Percentiles rank a stretch among this genome's conserved stretches.
Evolutionary conservation across 164 flowering plant genomes (phyloP).

Genomic region (Tinospora cordifolia): DNA sequence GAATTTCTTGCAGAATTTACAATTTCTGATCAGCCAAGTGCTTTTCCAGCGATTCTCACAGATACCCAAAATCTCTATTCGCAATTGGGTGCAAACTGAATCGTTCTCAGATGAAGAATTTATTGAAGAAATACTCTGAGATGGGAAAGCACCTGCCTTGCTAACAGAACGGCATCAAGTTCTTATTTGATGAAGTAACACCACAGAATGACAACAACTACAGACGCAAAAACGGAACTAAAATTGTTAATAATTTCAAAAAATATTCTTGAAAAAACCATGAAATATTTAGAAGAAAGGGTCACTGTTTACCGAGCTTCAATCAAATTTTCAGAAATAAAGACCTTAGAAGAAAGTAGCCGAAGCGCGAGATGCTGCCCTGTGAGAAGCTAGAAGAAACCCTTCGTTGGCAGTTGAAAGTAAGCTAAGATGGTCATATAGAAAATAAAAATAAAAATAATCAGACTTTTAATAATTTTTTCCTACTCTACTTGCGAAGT

Average conservation of each 20-base stretch:
- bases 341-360: not conserved
- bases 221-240: not conserved
- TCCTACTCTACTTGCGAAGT: no score
- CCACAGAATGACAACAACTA: no score
- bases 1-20: not conserved
- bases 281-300: not conserved
- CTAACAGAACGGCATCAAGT: not conserved
- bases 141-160: not conserved
- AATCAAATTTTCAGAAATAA: not conserved
- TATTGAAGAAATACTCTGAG: not conserved
- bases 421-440: no score
- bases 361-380: not conserved
- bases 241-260: no score
- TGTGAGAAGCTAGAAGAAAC: not conserved
- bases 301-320: not conserved
- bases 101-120: not conserved
- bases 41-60: not conserved
- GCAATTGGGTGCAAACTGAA: not conserved
- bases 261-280: no score
- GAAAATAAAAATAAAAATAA: no score
- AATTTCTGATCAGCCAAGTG: not conserved
- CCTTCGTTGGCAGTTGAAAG: no score
- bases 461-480: no score
- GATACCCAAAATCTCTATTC: not conserved
- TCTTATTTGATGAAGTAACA: no score